Conservation (phyloP, 2,329 filamentous ascomycete species). For the Leptographium lundbergii region DNA sequence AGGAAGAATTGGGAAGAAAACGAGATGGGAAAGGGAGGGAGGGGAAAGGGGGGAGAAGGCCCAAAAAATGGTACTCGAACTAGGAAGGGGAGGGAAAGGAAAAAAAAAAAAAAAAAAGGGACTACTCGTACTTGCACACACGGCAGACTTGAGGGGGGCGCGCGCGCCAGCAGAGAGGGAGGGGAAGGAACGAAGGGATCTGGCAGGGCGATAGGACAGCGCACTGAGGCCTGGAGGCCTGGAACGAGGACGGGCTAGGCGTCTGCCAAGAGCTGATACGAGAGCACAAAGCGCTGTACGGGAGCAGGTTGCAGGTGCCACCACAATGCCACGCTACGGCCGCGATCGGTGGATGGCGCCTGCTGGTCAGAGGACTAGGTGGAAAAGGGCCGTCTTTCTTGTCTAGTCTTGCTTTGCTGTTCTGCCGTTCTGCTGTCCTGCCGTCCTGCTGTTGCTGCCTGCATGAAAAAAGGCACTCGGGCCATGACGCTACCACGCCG, state of each 20-base stretch:
- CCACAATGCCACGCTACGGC: background rate
- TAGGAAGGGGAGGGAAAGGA: background rate
- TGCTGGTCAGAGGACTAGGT: too few species aligned
- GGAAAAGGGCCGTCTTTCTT: too few species aligned
- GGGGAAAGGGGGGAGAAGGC: background rate
- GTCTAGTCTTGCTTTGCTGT: too few species aligned
- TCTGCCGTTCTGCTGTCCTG: too few species aligned
- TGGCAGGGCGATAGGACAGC: background rate
- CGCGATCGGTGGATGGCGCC: background rate
- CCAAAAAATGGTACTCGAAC: background rate
- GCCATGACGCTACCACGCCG: too few species aligned
- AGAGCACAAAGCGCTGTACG: too few species aligned
- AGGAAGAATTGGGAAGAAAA: background rate
- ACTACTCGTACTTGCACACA: background rate
- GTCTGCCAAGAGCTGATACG: too few species aligned
- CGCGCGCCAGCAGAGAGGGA: background rate
- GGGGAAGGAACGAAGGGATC: constrained; percentile 2
- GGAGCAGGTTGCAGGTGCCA: background rate
- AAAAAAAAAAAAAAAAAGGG: background rate
- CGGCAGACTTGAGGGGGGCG: background rate
- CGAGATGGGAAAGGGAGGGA: background rate
- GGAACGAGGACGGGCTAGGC: too few species aligned
- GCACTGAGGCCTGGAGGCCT: background rate
- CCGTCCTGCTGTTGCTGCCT: too few species aligned
- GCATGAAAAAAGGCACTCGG: too few species aligned